A percentile compares a stretch with the other conserved stretches of the same genome.
Evolutionary conservation across 1,284 basidiomycete genomes (phyloP).

Genomic region (Bondarzewia mesenterica): DNA sequence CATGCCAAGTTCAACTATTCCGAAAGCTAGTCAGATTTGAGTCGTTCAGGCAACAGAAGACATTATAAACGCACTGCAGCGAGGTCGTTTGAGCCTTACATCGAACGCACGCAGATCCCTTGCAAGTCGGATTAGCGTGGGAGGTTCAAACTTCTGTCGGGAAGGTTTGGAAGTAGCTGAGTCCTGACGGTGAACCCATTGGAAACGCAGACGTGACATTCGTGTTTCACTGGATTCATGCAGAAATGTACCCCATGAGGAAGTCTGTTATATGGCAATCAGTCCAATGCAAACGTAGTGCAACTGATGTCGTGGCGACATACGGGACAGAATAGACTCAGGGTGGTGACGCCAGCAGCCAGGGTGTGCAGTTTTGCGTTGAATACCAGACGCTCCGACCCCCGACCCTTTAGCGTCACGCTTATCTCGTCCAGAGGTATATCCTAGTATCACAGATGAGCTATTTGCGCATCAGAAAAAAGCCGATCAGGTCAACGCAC

Average conservation of each 20-base stretch:
- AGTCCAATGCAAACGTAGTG: not conserved
- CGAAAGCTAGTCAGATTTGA: slow-evolving; percentile 3
- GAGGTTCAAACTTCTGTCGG: slow-evolving; percentile 18
- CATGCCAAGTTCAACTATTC: slow-evolving; percentile 60
- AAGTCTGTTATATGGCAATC: slow-evolving; percentile 30
- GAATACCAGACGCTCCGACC: slow-evolving; percentile 49
- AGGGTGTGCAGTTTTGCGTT: slow-evolving; percentile 28
- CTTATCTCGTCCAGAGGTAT: slow-evolving; percentile 43
- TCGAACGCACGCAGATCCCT: slow-evolving; percentile 52
- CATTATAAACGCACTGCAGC: slow-evolving; percentile 41
- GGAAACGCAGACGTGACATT: slow-evolving; percentile 48
- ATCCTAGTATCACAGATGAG: too few species aligned
- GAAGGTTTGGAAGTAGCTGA: slow-evolving; percentile 18
- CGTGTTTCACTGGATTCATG: slow-evolving; percentile 54
- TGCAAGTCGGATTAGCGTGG: slow-evolving; percentile 46
- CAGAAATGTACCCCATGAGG: slow-evolving; percentile 53
- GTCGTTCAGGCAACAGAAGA: slow-evolving; percentile 3
- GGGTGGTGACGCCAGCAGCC: slow-evolving; percentile 42
- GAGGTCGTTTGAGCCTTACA: slow-evolving; percentile 51
- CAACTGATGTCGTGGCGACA: slow-evolving; percentile 25
- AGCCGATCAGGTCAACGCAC: slow-evolving; percentile 34
- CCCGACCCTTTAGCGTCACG: slow-evolving; percentile 46
- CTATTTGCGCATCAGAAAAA: too few species aligned
- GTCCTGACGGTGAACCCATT: slow-evolving; percentile 38
- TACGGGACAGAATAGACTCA: slow-evolving; percentile 65